These are phyloP conservation scores for Pochonia chlamydosporia DNA, from an alignment of 2,329 filamentous ascomycete species.

Conservation along the genomic window DNA sequence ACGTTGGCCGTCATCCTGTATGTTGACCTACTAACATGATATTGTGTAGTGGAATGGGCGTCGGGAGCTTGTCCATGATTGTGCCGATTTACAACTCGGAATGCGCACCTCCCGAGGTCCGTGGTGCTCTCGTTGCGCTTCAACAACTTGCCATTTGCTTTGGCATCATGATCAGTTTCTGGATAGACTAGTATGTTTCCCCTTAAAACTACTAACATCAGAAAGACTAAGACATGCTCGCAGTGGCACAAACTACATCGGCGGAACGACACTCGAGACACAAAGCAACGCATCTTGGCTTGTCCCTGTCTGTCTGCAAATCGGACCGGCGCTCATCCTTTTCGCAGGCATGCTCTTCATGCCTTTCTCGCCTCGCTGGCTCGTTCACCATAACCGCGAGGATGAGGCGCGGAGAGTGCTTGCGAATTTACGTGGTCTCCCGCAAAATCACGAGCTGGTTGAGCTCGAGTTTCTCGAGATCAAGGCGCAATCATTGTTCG, in stretches of 20 bases:
- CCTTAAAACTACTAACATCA: too few species aligned
- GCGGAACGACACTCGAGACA: slow-evolving; percentile 37
- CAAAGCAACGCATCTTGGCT: slow-evolving; percentile 70
- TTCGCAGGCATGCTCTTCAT: slow-evolving; percentile 70
- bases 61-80: slow-evolving; percentile 63
- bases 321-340: slow-evolving; percentile 60
- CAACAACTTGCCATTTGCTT: slow-evolving; percentile 53
- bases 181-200: slow-evolving; percentile 49
- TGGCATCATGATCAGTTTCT: slow-evolving; percentile 60
- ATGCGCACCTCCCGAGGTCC: slow-evolving; percentile 36
- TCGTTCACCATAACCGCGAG: slow-evolving; percentile 64
- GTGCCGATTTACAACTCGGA: slow-evolving; percentile 50
- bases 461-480: too few species aligned
- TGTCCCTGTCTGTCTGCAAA: slow-evolving; percentile 65
- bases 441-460: slow-evolving; percentile 60
- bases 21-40: too few species aligned
- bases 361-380: slow-evolving; percentile 74
- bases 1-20: slow-evolving; percentile 13
- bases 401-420: slow-evolving; percentile 60
- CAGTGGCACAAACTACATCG: slow-evolving; percentile 59
- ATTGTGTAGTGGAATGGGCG: slow-evolving; percentile 50
- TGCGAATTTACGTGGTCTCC: slow-evolving; percentile 56
- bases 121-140: slow-evolving; percentile 37
- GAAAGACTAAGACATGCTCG: fast-evolving
- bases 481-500: too few species aligned